Evolutionary conservation across 176 grass and related monocot species (phyloP), one percentile per base, ranked within the genome.

Genomic region (Ensete glaucum): DNA sequence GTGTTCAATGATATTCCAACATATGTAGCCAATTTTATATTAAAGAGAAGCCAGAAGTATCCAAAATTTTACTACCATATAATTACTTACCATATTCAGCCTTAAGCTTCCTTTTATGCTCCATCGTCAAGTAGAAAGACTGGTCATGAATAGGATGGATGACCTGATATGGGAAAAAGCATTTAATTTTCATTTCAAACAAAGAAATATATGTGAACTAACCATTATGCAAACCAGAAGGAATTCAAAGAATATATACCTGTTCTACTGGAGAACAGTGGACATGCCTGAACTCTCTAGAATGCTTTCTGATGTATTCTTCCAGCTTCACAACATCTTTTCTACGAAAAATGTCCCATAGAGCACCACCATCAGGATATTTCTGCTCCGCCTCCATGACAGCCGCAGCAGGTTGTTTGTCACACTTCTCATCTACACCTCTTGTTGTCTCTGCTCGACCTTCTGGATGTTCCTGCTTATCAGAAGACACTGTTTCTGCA

Each of bases 331-430:
- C 66, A 73, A 73, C 82, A 84, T 96, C 92, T 79, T 89, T 85
- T 77, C 92, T 89, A 59, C 89, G 82, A 55, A 96, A 96, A 82
- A 96, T 96, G 66, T 96, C 89, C 89, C 89, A 96, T 24, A 96
- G 84, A 60, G 89, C 92, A 73, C 81, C 92, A 67, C 88, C 90
- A 65, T 93, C 89, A 26, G 65, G 72, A 55, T 53, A 69, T 1
- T 71, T 48, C 57, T 3, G 76, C 51, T 80, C 52, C 70, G 73
- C 74, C 52, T 54, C 54, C 15, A 69, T 64, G 48, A 56, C 77
- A 9, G 49, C 50, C 63, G 2, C n/a, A 66, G 19, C 16, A 27
- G n/a, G 58, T 56, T 88, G 52, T 50, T 67, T 19, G 19, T 50
- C 53, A 53, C 11, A 53, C 26, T 25, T 17, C 2, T 8, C 52